phyloP scores from a whole-genome alignment of 768 basidiomycete species.

The Lentinula detonsa region DNA sequence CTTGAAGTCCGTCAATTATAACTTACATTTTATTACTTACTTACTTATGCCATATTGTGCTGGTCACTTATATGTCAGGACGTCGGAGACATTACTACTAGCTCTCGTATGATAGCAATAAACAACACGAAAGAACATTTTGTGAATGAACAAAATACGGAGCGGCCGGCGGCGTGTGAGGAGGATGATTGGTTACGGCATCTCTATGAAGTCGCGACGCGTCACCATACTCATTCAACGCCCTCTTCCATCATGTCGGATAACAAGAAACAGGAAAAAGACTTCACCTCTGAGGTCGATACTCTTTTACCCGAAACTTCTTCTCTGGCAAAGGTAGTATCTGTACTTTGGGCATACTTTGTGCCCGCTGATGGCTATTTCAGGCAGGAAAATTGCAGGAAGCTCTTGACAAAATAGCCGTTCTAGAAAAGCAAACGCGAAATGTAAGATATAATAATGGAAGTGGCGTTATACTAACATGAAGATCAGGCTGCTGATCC shows the following conservation, averaged over 20 bases:
- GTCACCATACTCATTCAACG: slow-evolving; percentile 31
- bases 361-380: slow-evolving; percentile 11
- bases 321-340: slow-evolving; percentile 62
- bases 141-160: slow-evolving; percentile 3
- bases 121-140: background rate
- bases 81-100: background rate
- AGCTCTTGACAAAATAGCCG: slow-evolving; percentile 83
- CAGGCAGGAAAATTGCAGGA: slow-evolving; percentile 81
- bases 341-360: background rate
- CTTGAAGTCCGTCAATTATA: slow-evolving; percentile 45
- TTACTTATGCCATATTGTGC: slow-evolving; percentile 28
- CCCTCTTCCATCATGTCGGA: slow-evolving; percentile 60
- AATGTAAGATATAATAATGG: slow-evolving; percentile 53
- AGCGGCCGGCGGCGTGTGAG: slow-evolving; percentile 12
- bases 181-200: slow-evolving; percentile 43
- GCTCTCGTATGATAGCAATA: background rate
- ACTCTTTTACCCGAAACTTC: slow-evolving; percentile 64
- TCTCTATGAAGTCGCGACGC: slow-evolving; percentile 40
- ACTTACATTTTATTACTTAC: slow-evolving; percentile 24
- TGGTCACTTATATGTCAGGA: background rate
- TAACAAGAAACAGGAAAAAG: slow-evolving; percentile 79
- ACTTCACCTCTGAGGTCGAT: slow-evolving; percentile 82
- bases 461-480: background rate
- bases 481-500: slow-evolving; percentile 82
- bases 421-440: slow-evolving; percentile 92